Evolutionary conservation across 192 early-diverging fungal genomes (phyloP).

Genomic region (Mortierella claussenii): DNA sequence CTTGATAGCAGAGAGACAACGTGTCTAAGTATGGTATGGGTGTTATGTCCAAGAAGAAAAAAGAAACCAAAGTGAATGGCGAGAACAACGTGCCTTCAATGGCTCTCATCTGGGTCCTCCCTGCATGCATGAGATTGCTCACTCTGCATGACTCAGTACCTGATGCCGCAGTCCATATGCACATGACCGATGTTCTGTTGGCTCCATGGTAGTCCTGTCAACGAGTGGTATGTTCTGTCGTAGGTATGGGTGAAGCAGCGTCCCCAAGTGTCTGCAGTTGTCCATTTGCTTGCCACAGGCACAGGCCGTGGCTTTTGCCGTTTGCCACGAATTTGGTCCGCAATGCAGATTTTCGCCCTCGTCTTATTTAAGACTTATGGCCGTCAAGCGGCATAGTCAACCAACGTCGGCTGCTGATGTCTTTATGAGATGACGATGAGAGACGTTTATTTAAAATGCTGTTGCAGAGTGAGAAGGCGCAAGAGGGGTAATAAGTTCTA

Average conservation of each 20-base stretch:
- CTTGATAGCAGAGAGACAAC: constrained; percentile 67
- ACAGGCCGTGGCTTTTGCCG: background rate
- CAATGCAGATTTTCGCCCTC: too few species aligned
- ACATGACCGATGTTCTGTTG: constrained; percentile 57
- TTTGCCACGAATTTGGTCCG: background rate
- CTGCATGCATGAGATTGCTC: too few species aligned
- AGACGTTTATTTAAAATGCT: constrained; percentile 12
- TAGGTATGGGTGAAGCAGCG: too few species aligned
- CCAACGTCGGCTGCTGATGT: too few species aligned
- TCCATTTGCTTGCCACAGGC: background rate
- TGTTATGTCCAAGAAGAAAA: background rate
- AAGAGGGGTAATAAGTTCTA: too few species aligned
- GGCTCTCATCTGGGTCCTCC: too few species aligned
- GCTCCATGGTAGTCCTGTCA: constrained; percentile 17
- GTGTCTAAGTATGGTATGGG: constrained; percentile 54
- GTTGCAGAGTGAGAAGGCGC: background rate
- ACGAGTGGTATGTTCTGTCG: background rate
- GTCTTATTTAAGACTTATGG: too few species aligned
- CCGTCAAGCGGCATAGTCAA: too few species aligned
- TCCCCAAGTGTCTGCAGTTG: too few species aligned
- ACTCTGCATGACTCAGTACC: constrained; percentile 55
- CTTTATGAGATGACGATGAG: too few species aligned
- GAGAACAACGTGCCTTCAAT: too few species aligned
- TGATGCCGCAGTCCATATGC: constrained; percentile 75
- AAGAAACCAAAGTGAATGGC: too few species aligned